phyloP scores from a whole-genome alignment of 225 moss, liverwort and hornwort species.

The Physcomitrellopsis africana region DNA sequence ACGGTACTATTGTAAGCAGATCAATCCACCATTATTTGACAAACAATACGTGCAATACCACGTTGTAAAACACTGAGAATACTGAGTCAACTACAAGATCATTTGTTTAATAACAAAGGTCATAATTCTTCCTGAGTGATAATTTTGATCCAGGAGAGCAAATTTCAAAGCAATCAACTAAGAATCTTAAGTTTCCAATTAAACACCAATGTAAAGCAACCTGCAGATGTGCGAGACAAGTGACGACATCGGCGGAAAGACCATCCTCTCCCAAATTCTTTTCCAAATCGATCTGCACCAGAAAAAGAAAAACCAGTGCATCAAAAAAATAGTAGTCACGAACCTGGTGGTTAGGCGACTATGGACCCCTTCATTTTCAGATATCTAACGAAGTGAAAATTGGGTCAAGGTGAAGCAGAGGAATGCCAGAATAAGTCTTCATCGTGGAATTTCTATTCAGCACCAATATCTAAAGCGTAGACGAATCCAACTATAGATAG shows the following conservation, averaged over 20 bases:
- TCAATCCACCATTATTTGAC: too few species aligned
- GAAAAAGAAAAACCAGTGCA: constrained; percentile 4
- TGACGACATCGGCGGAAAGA: constrained; percentile 78
- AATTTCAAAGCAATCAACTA: not conserved
- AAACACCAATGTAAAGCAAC: constrained; percentile 35
- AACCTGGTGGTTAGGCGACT: not conserved
- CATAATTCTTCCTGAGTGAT: not conserved
- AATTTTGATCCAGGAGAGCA: not conserved
- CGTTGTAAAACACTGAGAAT: too few species aligned
- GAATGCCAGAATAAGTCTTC: not conserved
- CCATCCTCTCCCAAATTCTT: constrained; percentile 69
- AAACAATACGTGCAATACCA: too few species aligned
- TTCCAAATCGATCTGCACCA: constrained; percentile 73
- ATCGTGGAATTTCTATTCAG: too few species aligned
- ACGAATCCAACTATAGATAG: not conserved
- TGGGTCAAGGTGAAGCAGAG: not conserved
- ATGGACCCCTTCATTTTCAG: not conserved
- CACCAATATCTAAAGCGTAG: too few species aligned
- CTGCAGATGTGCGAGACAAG: constrained; percentile 88
- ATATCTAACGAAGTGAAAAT: not conserved
- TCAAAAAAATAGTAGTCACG: not conserved
- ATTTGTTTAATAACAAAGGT: too few species aligned
- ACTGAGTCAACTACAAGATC: too few species aligned
- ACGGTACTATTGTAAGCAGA: too few species aligned
- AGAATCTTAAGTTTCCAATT: not conserved